Evolutionary conservation across 2,329 filamentous ascomycete genomes (phyloP), one percentile per base, ranked within the genome.

Genomic region (Pezicula carpinea): DNA sequence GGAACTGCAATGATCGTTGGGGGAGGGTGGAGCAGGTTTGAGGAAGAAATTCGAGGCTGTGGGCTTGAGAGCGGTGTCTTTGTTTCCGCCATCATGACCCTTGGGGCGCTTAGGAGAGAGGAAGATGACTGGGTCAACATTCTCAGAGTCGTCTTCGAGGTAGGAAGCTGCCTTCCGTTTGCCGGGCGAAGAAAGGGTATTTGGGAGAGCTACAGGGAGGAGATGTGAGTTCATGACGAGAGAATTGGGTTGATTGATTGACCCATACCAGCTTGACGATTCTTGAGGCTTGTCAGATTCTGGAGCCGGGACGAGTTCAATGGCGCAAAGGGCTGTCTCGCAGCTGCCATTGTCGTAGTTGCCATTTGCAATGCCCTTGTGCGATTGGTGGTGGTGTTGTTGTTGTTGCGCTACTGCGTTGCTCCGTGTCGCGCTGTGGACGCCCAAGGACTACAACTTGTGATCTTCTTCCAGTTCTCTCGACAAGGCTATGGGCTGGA

Each of bases 241-340:
- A 44, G 44, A 21, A 41, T 34, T 23, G 6, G 29, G 26, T 17
- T 22, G 35, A 23, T 17, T 44, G 33, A 38, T 46, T 39, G 33
- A 50, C 26, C 26, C 55, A 57, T 77, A 85, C 81, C 77, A 73
- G 84, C 84, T 63, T 91, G 87, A 66, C 83, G 76, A 66, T 91
- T 91, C 74, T 90, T 92, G 43, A 84, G 69, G 68, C 82, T 89
- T 21, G 82, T 83, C 59, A 92, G 72, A 54, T 74, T 80, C 66
- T 89, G 84, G 21, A 91, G 74, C 56, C 87, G 80, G 47, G 82
- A 71, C 57, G 75, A 76, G 63, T 87, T 80, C 46, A 91, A 74
- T 41, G 83, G 83, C 63, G 82, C 87, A 66, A 91, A 90, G 5
- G 87, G 87, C 68, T 89, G 85, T 61, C 87, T 55, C 18, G 59